Base-by-base conservation (phyloP, 306 rosid genomes). In the Citrullus amarus region DNA sequence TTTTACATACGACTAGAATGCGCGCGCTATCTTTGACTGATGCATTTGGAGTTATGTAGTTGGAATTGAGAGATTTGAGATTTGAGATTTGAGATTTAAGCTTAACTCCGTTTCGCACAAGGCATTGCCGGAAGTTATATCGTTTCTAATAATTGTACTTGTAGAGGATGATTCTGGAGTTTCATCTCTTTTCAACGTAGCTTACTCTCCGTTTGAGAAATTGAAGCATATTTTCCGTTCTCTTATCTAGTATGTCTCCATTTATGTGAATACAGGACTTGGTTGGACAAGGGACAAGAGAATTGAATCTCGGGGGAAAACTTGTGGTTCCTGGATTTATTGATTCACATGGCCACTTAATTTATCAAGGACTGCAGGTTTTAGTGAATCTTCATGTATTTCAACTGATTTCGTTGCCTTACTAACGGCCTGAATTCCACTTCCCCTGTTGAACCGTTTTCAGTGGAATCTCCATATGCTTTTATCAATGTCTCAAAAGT, bases 301-400 rank as follows among this genome's bases (percentile, higher is more conserved):
- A 81, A 84, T 71, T 93, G 61, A 84, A 91, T 83, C 88, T 93
- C 61, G 85, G 82, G 36, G 98, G 97, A 41, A 91, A 93, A 67
- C 50, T 91, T 81, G 92, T 93, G 59, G 91, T 93, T 51, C 98
- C 97, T 81, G 97, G 98, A 61, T 91, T 93, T 80, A 87, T 93
- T 68, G 98, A 93, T 88, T 87, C 97, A 30, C 97, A 91, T 61
- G 89, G 87, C 71, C 98, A 93, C 86, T 81, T 93, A 63, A 83
- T 93, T 66, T 11, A 11, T 75, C 93, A 89, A 77, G 98, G 98
- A 83, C 86, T 87, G 32, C 97, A 86, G 97, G 98, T 93, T 46
- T 51, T 53, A 71, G 73, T 17, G 67, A 73, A 72, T 28, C 50
- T 68, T 41, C 75, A 5, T 41, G 9, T 36, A 16, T 66, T 22